phyloP scores from a whole-genome alignment of 257 asterid species.

The Solanum chilense region DNA sequence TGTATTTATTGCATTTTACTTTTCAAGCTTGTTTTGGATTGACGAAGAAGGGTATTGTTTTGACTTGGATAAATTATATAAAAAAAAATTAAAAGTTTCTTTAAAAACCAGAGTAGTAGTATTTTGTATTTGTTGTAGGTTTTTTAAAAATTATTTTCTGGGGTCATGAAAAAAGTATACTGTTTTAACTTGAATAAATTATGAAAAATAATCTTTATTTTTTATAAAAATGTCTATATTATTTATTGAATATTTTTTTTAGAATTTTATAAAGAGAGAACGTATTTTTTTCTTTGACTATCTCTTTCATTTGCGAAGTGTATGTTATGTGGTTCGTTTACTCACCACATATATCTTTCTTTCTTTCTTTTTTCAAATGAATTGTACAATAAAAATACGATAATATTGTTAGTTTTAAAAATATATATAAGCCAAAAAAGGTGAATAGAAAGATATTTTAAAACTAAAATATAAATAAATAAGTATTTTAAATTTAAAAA shows the following conservation, averaged over 20 bases:
- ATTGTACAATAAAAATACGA: too few species aligned
- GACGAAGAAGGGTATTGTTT: background rate
- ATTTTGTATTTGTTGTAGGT: background rate
- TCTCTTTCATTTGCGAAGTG: too few species aligned
- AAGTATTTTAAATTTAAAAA: rapidly evolving
- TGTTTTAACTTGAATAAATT: background rate
- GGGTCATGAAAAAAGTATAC: background rate
- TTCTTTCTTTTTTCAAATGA: background rate
- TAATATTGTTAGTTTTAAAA: background rate
- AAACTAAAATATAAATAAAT: rapidly evolving
- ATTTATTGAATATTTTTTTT: too few species aligned
- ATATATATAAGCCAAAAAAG: background rate
- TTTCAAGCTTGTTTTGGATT: background rate
- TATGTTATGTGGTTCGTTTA: background rate
- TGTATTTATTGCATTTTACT: background rate
- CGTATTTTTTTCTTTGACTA: rapidly evolving
- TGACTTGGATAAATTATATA: background rate
- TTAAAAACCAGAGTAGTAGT: background rate
- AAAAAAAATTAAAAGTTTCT: too few species aligned
- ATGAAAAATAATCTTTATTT: too few species aligned
- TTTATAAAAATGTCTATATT: too few species aligned
- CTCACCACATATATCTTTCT: too few species aligned
- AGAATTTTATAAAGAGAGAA: rapidly evolving
- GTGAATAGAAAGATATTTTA: too few species aligned
- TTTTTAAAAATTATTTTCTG: too few species aligned